Evolutionary conservation across 108 stramenopile genomes (phyloP).

Genomic region (Aureococcus anophagefferens): DNA sequence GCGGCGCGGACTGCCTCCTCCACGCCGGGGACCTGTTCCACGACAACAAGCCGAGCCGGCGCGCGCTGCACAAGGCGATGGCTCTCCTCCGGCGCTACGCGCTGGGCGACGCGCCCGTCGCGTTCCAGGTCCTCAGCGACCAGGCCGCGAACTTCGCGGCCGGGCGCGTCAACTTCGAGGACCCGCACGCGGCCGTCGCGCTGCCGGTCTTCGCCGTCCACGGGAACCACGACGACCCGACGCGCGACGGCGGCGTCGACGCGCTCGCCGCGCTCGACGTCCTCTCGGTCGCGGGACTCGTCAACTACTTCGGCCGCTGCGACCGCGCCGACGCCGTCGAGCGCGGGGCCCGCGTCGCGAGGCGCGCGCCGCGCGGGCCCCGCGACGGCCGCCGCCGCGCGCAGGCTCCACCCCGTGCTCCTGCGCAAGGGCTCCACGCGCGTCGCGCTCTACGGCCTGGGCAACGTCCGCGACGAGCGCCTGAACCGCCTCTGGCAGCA

Average conservation of each 20-base stretch:
- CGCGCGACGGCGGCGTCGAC: constrained; percentile 59
- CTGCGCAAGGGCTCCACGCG: constrained; percentile 78
- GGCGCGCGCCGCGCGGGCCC: too few relatives aligned
- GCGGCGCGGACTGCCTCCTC: constrained; percentile 66
- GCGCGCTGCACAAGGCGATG: constrained; percentile 78
- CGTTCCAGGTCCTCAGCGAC: constrained; percentile 49
- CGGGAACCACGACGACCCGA: constrained; percentile 97
- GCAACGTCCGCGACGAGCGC: constrained; percentile 91
- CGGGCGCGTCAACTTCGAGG: constrained; percentile 75
- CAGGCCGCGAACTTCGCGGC: constrained; percentile 21
- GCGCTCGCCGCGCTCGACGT: constrained; percentile 82
- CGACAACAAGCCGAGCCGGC: constrained; percentile 83
- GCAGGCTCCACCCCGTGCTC: constrained; percentile 75
- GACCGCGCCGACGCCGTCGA: constrained; percentile 73
- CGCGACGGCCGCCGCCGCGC: too few relatives aligned
- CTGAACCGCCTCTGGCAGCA: constrained; percentile 88
- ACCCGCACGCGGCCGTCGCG: constrained; percentile 63
- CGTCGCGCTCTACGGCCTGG: constrained; percentile 85
- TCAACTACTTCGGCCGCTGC: constrained; percentile 94
- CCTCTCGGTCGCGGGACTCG: constrained; percentile 66
- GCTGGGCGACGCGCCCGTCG: constrained; percentile 74
- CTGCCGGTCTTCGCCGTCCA: constrained; percentile 94
- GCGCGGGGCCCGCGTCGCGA: too few relatives aligned
- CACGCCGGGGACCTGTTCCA: constrained; percentile 94
- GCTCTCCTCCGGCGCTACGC: constrained; percentile 76